Percentiles rank a stretch among this genome's conserved stretches.
phyloP scores from a whole-genome alignment of 208 protist species.

The Crithidia expoeki region DNA sequence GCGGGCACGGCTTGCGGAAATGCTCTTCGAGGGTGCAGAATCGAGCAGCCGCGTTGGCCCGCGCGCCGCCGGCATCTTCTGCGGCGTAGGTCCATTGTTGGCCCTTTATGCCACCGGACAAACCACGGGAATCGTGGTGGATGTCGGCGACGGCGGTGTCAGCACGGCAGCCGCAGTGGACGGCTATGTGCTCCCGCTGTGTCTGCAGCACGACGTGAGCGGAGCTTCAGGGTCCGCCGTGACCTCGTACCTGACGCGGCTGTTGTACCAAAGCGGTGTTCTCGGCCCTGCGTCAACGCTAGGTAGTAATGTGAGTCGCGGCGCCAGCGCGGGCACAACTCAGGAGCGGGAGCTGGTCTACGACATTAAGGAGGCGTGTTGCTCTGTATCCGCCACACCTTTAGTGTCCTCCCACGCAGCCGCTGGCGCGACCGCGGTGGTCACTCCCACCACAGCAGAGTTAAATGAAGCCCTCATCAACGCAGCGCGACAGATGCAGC shows the following conservation, averaged over 20 bases:
- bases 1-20: conserved; percentile 52
- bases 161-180: conserved; percentile 61
- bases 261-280: conserved; percentile 54
- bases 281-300: conserved; percentile 10
- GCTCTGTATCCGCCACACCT: conserved; percentile 34
- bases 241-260: conserved; percentile 49
- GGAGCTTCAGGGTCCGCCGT: conserved; percentile 46
- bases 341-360: conserved; percentile 52
- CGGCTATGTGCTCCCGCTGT: conserved; percentile 47
- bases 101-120: conserved; percentile 64
- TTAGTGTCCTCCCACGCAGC: conserved; percentile 4
- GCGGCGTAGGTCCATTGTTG: conserved; percentile 55
- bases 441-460: conserved; percentile 1
- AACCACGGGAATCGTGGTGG: conserved; percentile 65
- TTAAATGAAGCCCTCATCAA: conserved; percentile 18
- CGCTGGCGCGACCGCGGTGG: neutral
- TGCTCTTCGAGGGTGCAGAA: conserved; percentile 70
- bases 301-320: neutral
- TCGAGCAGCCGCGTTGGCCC: conserved; percentile 72
- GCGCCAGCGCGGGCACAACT: conserved; percentile 39
- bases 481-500: conserved; percentile 17
- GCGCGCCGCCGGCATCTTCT: conserved; percentile 48
- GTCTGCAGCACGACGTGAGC: conserved; percentile 56
- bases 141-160: conserved; percentile 59
- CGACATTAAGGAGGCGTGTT: conserved; percentile 54